Evolutionary conservation across 2,329 filamentous ascomycete genomes (phyloP).

Genomic region (Aspergillus novoparasiticus): DNA sequence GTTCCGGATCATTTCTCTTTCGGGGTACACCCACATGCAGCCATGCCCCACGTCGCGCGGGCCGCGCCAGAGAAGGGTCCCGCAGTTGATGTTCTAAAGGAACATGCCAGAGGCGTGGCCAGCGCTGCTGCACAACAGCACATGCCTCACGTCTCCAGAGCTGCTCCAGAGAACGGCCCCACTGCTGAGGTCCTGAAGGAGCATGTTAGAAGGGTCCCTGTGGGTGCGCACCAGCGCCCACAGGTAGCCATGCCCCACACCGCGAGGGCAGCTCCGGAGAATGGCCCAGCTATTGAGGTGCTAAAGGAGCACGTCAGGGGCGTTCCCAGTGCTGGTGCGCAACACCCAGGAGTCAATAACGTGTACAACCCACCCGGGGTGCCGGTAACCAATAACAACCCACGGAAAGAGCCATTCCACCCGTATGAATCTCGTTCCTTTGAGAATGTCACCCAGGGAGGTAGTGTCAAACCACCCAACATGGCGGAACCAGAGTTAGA

Average conservation of each 20-base stretch:
- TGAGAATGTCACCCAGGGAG: neutral
- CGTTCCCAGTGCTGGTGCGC: neutral
- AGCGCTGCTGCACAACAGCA: neutral
- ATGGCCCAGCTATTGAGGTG: conserved; percentile 5
- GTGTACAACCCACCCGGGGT: neutral
- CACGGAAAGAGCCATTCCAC: neutral
- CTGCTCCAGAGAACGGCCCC: neutral
- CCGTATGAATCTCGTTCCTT: neutral
- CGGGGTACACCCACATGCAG: neutral
- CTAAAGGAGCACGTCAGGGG: conserved; percentile 5
- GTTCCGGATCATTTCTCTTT: neutral
- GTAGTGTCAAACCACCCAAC: conserved; percentile 7
- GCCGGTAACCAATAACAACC: neutral
- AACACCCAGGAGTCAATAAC: conserved; percentile 2
- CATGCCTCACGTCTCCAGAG: neutral
- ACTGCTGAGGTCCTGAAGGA: neutral
- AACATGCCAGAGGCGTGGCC: conserved; percentile 1
- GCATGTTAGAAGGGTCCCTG: neutral
- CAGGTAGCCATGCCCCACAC: conserved; percentile 6
- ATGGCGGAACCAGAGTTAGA: conserved; percentile 17
- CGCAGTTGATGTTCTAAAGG: conserved; percentile 3
- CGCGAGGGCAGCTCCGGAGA: neutral
- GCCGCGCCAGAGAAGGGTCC: conserved; percentile 4
- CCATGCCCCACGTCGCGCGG: conserved; percentile 5
- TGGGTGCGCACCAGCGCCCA: neutral